Evolutionary conservation across 2,329 filamentous ascomycete genomes (phyloP).

Genomic region (Exophiala calicioides): DNA sequence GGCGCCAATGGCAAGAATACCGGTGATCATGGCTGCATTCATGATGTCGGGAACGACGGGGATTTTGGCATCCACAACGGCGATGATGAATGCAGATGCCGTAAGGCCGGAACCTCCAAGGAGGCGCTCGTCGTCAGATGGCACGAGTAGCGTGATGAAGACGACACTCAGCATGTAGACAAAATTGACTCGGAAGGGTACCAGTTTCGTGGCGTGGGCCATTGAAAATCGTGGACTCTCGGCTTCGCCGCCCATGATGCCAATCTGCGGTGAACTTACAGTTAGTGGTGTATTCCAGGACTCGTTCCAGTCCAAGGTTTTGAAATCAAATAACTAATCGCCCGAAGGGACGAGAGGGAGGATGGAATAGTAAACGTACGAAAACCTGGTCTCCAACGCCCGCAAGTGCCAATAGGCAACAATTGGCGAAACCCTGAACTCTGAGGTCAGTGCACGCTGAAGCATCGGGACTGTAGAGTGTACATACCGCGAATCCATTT

Average conservation of each 20-base stretch:
- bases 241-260: slow-evolving; percentile 40
- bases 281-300: no score
- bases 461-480: neutral
- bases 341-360: slow-evolving; percentile 24
- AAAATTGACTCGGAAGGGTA: slow-evolving; percentile 37
- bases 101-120: slow-evolving; percentile 34
- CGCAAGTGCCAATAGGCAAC: slow-evolving; percentile 35
- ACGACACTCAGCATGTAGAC: slow-evolving; percentile 37
- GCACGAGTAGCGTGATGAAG: slow-evolving; percentile 33
- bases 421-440: slow-evolving; percentile 36
- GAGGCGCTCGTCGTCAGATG: slow-evolving; percentile 30
- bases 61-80: slow-evolving; percentile 35
- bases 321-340: slow-evolving; percentile 38
- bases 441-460: neutral
- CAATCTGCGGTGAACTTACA: no score
- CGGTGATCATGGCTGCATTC: slow-evolving; percentile 38
- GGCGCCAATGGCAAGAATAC: slow-evolving; percentile 36
- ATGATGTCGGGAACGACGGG: slow-evolving; percentile 35
- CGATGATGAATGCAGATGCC: slow-evolving; percentile 39
- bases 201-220: slow-evolving; percentile 36
- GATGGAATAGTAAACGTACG: slow-evolving; percentile 31
- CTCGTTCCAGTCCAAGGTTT: no score
- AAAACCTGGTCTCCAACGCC: slow-evolving; percentile 38
- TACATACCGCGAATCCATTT: slow-evolving; percentile 37
- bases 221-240: slow-evolving; percentile 40